Conservation (phyloP, 495 filamentous ascomycete genomes). For the Penicillium manginii region DNA sequence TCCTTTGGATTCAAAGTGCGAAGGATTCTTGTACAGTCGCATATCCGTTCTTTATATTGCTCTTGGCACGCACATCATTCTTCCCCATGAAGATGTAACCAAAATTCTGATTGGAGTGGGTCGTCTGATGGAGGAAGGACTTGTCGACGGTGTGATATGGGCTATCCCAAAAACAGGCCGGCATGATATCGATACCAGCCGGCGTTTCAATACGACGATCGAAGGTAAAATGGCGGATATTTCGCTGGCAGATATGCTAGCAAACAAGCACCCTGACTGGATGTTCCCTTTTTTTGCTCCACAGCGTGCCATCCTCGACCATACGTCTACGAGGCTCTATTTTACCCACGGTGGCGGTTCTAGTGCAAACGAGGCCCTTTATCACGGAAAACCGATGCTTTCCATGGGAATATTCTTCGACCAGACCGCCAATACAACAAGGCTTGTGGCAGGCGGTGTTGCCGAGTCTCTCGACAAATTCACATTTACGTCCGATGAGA, state of each 20-base stretch:
- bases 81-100: slow-evolving; percentile 23
- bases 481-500: slow-evolving; percentile 33
- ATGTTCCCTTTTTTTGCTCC: slow-evolving; percentile 11
- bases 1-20: slow-evolving; percentile 22
- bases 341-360: slow-evolving; percentile 41
- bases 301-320: slow-evolving; percentile 25
- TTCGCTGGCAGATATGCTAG: slow-evolving; percentile 25
- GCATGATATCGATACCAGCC: slow-evolving; percentile 17
- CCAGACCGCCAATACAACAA: slow-evolving; percentile 35
- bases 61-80: slow-evolving; percentile 43
- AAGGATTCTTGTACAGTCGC: slow-evolving; percentile 26
- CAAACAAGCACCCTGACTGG: slow-evolving; percentile 23
- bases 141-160: slow-evolving; percentile 46
- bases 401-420: slow-evolving; percentile 39
- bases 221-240: background rate
- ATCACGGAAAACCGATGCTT: slow-evolving; percentile 37
- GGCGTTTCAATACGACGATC: background rate
- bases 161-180: slow-evolving; percentile 24
- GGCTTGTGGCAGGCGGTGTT: slow-evolving; percentile 34
- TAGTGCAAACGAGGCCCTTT: slow-evolving; percentile 43
- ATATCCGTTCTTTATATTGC: slow-evolving; percentile 37
- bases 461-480: slow-evolving; percentile 34
- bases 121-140: slow-evolving; percentile 21
- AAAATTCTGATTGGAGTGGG: slow-evolving; percentile 32
- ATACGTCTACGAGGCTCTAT: slow-evolving; percentile 29